Evolutionary conservation across 257 asterid genomes (phyloP), one percentile per base, ranked within the genome.

Genomic region (Forsythia suspensa): DNA sequence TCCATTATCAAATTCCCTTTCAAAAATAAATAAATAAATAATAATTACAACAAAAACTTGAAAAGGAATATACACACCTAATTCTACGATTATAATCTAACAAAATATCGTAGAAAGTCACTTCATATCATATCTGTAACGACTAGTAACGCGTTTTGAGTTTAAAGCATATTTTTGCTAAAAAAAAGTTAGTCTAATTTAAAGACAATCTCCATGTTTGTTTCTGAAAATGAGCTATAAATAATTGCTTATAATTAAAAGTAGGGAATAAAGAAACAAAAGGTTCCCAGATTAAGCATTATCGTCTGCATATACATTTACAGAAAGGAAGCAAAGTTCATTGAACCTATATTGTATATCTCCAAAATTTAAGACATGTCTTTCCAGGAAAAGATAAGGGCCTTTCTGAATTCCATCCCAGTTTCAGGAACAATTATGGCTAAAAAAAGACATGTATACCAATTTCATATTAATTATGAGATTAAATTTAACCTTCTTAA

Each of bases 391-490:
- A 83, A 71, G 80, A 73, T 55, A 76, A 74, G 79, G 46, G 29
- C 76, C 77, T 80, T 83, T 84, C 76, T 74, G 74, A 79, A 81
- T 82, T 79, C 46, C 80, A 70, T 84, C 88, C 81, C 59, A 76
- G 71, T 82, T 79, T 74, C 48, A 52, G 80, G 68, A 82, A 72
- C 72, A 63, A 78, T 70, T 84, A 79, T 68, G 80, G 80, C 57
- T 70, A 74, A 80, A 73, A 78, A 75, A 69, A 80, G 68, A 29
- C 34, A 29, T 29, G 34, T 29, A 29, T 29, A 29, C 34, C 34
- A 29, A 29, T 29, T 29, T 29, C 34, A 29, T 29, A 29, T 29
- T 29, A 29, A 29, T 29, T 29, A 29, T 29, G 34, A 29, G 34
- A 29, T 29, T 29, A 29, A 29, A 29, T 29, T 29, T 29, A 29